Conservation (phyloP, 345 rosid species). For the Erodium maritimum region DNA sequence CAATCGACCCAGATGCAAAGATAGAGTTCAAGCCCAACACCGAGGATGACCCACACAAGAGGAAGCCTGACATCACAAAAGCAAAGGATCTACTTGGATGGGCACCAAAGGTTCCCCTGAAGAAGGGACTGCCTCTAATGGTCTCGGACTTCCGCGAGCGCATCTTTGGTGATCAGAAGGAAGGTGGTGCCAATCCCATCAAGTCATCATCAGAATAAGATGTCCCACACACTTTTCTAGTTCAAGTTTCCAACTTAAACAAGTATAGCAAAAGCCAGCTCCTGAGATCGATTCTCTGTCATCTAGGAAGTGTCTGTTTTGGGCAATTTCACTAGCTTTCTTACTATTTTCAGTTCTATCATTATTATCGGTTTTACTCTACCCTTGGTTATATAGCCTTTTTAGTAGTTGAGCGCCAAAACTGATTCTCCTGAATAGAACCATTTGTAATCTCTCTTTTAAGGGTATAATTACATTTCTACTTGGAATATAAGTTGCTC, state of each 20-base stretch:
- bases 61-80: constrained; percentile 86
- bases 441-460: no score
- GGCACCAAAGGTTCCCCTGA: constrained; percentile 85
- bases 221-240: constrained; percentile 1
- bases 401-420: no score
- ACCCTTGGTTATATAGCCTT: no score
- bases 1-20: constrained; percentile 85
- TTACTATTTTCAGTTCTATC: no score
- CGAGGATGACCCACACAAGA: constrained; percentile 98
- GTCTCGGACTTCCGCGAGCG: constrained; percentile 88
- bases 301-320: neutral
- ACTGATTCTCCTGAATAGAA: no score
- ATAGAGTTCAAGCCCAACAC: constrained; percentile 94
- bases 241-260: neutral
- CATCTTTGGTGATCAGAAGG: constrained; percentile 84
- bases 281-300: neutral
- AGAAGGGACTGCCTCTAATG: constrained; percentile 88
- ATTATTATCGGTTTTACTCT: no score
- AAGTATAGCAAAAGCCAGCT: neutral
- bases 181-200: constrained; percentile 23
- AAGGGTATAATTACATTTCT: no score
- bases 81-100: constrained; percentile 89
- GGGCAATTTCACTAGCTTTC: no score
- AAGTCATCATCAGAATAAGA: constrained; percentile 1
- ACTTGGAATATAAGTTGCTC: no score